Conservation (phyloP, 2,329 filamentous ascomycete species). For the Lithohypha guttulata region DNA sequence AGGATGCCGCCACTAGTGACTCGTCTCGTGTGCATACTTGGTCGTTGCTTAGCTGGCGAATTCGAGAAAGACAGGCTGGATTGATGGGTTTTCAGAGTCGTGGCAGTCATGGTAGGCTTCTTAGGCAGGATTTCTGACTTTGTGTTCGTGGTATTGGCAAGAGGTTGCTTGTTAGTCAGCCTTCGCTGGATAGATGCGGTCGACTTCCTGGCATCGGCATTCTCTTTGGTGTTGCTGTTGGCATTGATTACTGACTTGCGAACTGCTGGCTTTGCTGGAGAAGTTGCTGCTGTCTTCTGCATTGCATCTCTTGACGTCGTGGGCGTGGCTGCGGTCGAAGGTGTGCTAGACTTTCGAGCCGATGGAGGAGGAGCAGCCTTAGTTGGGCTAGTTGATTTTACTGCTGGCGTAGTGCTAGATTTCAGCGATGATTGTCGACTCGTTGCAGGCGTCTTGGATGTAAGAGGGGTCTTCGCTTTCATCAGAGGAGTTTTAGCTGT, state of each 20-base stretch:
- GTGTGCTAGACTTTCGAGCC: constrained; percentile 1
- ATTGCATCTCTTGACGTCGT: neutral
- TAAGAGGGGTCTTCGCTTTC: constrained; percentile 1
- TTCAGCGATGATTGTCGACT: neutral
- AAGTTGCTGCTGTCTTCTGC: neutral
- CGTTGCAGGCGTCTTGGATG: neutral
- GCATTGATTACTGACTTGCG: constrained; percentile 2
- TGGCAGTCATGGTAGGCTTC: no score
- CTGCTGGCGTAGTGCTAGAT: constrained; percentile 2
- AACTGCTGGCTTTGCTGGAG: neutral
- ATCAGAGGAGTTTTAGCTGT: constrained; percentile 1
- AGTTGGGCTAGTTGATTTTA: neutral
- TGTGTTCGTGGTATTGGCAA: neutral
- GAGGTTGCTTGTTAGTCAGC: neutral
- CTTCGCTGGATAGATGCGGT: neutral
- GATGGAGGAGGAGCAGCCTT: constrained; percentile 1
- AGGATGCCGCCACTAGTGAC: constrained; percentile 26
- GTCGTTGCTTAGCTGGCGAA: constrained; percentile 17
- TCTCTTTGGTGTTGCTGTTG: neutral
- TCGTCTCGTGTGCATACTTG: constrained; percentile 31
- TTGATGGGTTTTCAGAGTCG: constrained; percentile 16
- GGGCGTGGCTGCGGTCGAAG: neutral
- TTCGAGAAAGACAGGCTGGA: constrained; percentile 16
- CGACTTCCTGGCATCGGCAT: neutral
- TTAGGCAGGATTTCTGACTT: constrained; percentile 12